Evolutionary conservation across 371 early-diverging fungal genomes (phyloP).

Genomic region (Apophysomyces variabilis): DNA sequence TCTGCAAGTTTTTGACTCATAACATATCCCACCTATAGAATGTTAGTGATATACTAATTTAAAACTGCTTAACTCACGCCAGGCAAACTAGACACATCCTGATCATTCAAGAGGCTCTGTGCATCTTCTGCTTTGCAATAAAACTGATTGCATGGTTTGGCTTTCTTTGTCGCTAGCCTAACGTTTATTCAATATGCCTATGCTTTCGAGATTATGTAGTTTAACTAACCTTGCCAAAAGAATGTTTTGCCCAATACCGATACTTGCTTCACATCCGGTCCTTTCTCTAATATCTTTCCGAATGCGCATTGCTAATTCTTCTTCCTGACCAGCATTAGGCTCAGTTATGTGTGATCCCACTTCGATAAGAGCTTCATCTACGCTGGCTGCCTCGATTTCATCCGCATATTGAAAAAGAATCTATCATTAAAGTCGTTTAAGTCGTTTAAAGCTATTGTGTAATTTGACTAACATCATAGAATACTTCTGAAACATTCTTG

Average conservation of each 20-base stretch:
- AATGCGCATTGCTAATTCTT: slow-evolving; percentile 33
- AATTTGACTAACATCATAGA: slow-evolving; percentile 56
- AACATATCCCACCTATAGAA: slow-evolving; percentile 47
- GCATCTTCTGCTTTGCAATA: slow-evolving; percentile 40
- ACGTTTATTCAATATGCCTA: not conserved
- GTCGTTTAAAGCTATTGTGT: not conserved
- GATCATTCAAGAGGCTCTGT: slow-evolving; percentile 43
- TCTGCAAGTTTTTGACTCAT: slow-evolving; percentile 46
- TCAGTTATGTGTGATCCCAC: slow-evolving; percentile 55
- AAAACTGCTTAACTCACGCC: slow-evolving; percentile 29
- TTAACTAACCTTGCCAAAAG: slow-evolving; percentile 64
- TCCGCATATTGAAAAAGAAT: slow-evolving; percentile 69
- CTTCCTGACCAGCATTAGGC: slow-evolving; percentile 36
- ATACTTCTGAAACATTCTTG: slow-evolving; percentile 62
- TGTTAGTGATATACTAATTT: not conserved
- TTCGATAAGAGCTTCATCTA: slow-evolving; percentile 80
- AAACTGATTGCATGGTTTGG: slow-evolving; percentile 81
- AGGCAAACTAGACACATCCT: slow-evolving; percentile 45
- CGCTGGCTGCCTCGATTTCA: slow-evolving; percentile 81
- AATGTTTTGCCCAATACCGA: slow-evolving; percentile 79
- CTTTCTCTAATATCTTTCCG: slow-evolving; percentile 46
- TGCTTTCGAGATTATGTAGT: not conserved
- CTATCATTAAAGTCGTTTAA: not conserved
- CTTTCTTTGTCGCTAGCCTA: slow-evolving; percentile 74
- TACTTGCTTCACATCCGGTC: slow-evolving; percentile 72